Percentiles rank a stretch among this genome's conserved stretches.
Conservation (phyloP, 306 rosid genomes). For the Cucurbita pepo region DNA sequence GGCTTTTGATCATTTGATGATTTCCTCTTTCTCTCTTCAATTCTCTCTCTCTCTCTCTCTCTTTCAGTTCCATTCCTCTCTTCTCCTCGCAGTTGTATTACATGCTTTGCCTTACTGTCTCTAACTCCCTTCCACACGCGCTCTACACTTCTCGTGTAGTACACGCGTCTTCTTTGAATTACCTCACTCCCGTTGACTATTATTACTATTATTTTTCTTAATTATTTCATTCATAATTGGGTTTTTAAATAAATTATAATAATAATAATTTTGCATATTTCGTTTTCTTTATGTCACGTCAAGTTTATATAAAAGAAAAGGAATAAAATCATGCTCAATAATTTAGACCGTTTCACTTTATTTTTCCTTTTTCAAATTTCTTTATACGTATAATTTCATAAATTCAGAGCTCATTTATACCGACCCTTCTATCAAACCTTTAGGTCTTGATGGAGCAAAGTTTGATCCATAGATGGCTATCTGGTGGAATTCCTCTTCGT, state of each 20-base stretch:
- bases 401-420: no score
- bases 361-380: not conserved
- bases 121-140: not conserved
- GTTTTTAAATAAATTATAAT: no score
- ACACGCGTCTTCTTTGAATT: not conserved
- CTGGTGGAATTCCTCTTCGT: no score
- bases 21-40: not conserved
- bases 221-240: no score
- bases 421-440: no score
- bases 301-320: not conserved
- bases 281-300: not conserved
- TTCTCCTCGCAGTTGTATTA: conserved; percentile 23
- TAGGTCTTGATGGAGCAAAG: no score
- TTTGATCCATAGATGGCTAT: no score
- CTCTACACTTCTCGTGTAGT: not conserved
- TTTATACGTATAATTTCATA: no score
- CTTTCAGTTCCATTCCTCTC: not conserved
- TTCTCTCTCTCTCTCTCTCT: no score
- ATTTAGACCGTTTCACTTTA: not conserved
- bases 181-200: not conserved
- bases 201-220: no score
- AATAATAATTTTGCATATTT: not conserved
- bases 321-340: not conserved
- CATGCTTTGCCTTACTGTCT: conserved; percentile 21
- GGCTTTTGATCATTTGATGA: not conserved